Base-by-base conservation (phyloP, 1,139 yeast genomes). In the Suhomyces wounanorum region DNA sequence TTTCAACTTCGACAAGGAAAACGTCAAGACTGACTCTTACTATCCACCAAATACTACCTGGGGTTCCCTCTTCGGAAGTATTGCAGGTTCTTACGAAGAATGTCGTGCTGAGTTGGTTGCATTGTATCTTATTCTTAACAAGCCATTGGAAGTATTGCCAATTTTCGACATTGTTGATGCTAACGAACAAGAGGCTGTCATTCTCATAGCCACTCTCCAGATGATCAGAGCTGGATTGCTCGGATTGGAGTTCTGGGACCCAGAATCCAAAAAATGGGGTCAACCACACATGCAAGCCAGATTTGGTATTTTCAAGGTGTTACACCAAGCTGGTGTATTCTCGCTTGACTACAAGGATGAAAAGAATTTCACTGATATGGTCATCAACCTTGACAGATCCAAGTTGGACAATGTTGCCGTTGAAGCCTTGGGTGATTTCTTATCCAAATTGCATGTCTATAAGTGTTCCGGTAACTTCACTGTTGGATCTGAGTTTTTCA, bases 281-380 rank as follows among this genome's bases (percentile, higher is more conserved):
- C 97, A 90, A 71, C 85, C 96, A n/a, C 97, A 90, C 66, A 89
- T 89, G 91, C 96, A 89, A 73, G 96, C 96, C 7, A 78, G 97
- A 64, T 90, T 81, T 68, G 89, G 94, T 37, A 89, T 90, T 59
- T 78, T 89, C 77, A 88, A 87, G 71, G 80, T 85, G 30, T 84
- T 89, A 64, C 72, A 87, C 61, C 76, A 83, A 49, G 91, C 95
- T 4, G 86, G 87, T 18, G 82, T 86, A 30, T 84, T 81, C 45
- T 74, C 77, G 48, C 69, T 89, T 53, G 75, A 75, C 49, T 75
- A 76, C 60, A 63, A 77, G n/a, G 67, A 74, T 45, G 70, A 70
- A n/a, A 75, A 71, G 26, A 75, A 75, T 51, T 83, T 60, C 61
- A 73, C 79, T 43, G 96, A 89, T 61, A 72, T 90, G 62, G 73